Evolutionary conservation across 768 basidiomycete species (phyloP).

Genomic region (Lactarius trivialis): DNA sequence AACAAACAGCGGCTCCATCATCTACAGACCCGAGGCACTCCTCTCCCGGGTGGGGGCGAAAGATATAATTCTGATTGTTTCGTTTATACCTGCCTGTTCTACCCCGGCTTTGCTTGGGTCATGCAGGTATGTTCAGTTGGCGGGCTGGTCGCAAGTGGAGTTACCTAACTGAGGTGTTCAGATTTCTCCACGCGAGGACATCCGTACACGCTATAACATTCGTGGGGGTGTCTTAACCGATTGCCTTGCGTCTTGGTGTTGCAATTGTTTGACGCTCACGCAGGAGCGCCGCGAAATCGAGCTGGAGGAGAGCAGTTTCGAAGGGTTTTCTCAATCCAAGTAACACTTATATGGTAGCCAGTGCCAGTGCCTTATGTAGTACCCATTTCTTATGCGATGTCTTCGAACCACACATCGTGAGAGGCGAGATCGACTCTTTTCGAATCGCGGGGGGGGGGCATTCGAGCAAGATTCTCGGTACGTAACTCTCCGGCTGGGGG

Average conservation of each 20-base stretch:
- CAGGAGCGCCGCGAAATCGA: too few relatives aligned
- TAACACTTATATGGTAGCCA: too few relatives aligned
- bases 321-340: too few relatives aligned
- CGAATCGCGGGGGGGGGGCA: constrained; percentile 19
- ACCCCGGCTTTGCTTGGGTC: constrained; percentile 32
- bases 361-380: too few relatives aligned
- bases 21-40: constrained; percentile 31
- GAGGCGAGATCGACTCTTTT: too few relatives aligned
- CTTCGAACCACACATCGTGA: too few relatives aligned
- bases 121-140: constrained; percentile 7
- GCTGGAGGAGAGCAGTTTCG: too few relatives aligned
- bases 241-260: constrained; percentile 37
- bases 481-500: too few relatives aligned
- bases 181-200: constrained; percentile 33
- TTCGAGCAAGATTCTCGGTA: too few relatives aligned
- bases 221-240: constrained; percentile 38
- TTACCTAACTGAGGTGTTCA: constrained; percentile 26
- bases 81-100: constrained; percentile 30
- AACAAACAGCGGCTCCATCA: constrained; percentile 37
- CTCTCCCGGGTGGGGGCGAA: constrained; percentile 35
- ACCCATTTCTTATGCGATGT: too few relatives aligned
- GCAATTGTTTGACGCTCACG: constrained; percentile 41
- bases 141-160: neutral
- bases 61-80: too few relatives aligned
- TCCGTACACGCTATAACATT: too few relatives aligned